These are phyloP conservation scores for Coniosporium apollinis DNA, from an alignment of 495 filamentous ascomycete genomes.

Conservation along the genomic window DNA sequence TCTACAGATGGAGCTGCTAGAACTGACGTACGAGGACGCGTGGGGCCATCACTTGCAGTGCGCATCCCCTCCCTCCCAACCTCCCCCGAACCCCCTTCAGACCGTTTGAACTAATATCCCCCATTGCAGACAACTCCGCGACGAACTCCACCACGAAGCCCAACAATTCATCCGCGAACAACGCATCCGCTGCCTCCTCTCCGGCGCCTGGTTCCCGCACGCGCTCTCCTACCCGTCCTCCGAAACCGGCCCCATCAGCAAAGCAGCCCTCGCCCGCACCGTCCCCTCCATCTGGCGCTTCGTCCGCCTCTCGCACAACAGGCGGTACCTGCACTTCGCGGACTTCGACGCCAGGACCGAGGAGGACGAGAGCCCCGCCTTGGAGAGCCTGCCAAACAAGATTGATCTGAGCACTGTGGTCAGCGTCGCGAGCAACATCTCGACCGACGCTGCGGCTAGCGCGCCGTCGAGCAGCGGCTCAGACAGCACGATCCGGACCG, in stretches of 20 bases:
- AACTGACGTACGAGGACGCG: conserved; percentile 79
- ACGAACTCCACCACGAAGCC: conserved; percentile 82
- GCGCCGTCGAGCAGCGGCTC: conserved; percentile 18
- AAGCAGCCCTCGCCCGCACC: conserved; percentile 23
- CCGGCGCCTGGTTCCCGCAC: conserved; percentile 80
- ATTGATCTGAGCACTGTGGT: conserved; percentile 80
- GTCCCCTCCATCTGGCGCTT: too few relatives aligned
- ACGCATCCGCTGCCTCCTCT: conserved; percentile 76
- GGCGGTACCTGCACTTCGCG: conserved; percentile 80
- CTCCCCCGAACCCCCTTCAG: neutral
- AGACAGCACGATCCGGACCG: conserved; percentile 2
- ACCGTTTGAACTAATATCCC: conserved; percentile 4
- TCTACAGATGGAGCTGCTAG: conserved; percentile 88
- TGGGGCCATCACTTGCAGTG: conserved; percentile 72
- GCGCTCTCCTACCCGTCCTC: conserved; percentile 23
- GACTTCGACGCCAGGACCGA: conserved; percentile 54
- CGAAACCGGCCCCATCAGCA: conserved; percentile 19
- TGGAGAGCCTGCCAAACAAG: conserved; percentile 64
- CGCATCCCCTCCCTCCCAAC: neutral
- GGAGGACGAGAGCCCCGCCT: conserved; percentile 46
- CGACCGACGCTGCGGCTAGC: conserved; percentile 35
- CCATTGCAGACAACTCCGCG: conserved; percentile 53
- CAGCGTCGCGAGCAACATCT: conserved; percentile 86
- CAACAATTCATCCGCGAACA: conserved; percentile 94
- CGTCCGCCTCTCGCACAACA: conserved; percentile 79